Evolutionary conservation across 148 eudicot genomes (phyloP).

Genomic region (Polygonum aviculare): DNA sequence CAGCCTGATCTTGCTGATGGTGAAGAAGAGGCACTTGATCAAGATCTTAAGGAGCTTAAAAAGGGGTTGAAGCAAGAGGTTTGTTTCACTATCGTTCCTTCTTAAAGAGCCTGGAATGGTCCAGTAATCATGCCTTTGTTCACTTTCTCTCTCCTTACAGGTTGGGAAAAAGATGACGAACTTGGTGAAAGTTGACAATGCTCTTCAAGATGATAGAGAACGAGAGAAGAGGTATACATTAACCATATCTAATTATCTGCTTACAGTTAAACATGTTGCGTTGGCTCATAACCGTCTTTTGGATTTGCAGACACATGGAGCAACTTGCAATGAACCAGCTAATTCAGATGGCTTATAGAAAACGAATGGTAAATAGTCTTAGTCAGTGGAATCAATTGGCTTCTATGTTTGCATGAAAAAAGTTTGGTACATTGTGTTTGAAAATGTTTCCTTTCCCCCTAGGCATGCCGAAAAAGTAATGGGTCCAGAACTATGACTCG

Average conservation of each 20-base stretch:
- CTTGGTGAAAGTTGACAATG: slow-evolving; percentile 32
- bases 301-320: slow-evolving; percentile 34
- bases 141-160: slow-evolving; percentile 20
- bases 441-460: neutral
- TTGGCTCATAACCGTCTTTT: neutral
- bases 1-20: slow-evolving; percentile 46
- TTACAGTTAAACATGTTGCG: neutral
- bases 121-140: neutral
- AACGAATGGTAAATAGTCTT: slow-evolving; percentile 30
- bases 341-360: slow-evolving; percentile 48
- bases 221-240: slow-evolving; percentile 26
- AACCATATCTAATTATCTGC: neutral
- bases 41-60: slow-evolving; percentile 28
- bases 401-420: neutral
- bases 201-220: slow-evolving; percentile 28
- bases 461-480: slow-evolving; percentile 40
- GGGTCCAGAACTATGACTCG: slow-evolving; percentile 38
- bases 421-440: neutral
- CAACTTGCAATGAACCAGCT: slow-evolving; percentile 44
- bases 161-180: slow-evolving; percentile 28
- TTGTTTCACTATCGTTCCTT: neutral
- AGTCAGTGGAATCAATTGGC: neutral
- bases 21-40: slow-evolving; percentile 35
- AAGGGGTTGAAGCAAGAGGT: slow-evolving; percentile 41
- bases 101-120: neutral